These are phyloP conservation scores for Phaeosphaeria sp. DNA, from an alignment of 2,329 filamentous ascomycete species.

Conservation along the genomic window DNA sequence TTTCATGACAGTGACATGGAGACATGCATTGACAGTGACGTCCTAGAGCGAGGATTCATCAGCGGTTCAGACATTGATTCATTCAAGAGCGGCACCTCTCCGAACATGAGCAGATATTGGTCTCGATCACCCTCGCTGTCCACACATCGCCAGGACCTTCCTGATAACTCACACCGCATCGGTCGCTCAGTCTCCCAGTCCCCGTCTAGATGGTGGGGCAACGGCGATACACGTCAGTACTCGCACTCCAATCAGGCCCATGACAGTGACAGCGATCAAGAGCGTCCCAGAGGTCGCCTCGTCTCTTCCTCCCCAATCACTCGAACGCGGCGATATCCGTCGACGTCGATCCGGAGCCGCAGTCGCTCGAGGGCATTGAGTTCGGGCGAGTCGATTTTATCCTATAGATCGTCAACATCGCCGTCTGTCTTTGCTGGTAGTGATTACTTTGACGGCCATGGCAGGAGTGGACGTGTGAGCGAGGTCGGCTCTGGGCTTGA, in stretches of 20 bases:
- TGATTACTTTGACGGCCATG: background rate
- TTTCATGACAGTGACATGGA: background rate
- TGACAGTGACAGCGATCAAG: background rate
- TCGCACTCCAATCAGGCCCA: too few relatives aligned
- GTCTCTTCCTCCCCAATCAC: background rate
- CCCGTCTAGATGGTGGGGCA: background rate
- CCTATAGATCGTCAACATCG: background rate
- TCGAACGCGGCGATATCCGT: background rate
- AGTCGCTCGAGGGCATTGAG: background rate
- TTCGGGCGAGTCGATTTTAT: background rate
- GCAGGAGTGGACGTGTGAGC: background rate
- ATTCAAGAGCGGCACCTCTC: background rate
- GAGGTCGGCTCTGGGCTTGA: background rate
- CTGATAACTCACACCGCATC: too few relatives aligned
- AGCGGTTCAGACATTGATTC: background rate
- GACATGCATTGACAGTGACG: background rate
- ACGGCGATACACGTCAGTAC: too few relatives aligned
- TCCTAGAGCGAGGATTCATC: background rate
- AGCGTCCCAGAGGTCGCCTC: background rate
- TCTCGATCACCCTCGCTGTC: background rate
- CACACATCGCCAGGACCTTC: too few relatives aligned
- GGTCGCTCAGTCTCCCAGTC: background rate
- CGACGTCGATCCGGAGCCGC: background rate
- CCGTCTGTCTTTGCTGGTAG: background rate
- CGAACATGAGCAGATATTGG: background rate